Percentiles rank a stretch among this genome's conserved stretches.
phyloP scores from a whole-genome alignment of 176 grass and related monocot genomes.

The Luzula sylvatica region DNA sequence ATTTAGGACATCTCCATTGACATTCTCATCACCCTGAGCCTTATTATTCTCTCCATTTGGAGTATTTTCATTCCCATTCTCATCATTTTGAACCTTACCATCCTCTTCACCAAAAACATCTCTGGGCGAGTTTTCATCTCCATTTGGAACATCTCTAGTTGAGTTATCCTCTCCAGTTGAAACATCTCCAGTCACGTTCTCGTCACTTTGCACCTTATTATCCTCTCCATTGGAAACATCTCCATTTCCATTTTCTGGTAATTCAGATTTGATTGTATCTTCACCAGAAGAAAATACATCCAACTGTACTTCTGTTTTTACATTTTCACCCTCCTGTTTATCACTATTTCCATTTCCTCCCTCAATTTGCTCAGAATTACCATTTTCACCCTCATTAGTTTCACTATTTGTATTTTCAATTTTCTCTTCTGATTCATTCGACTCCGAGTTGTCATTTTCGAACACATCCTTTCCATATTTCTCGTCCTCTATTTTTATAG shows the following conservation, averaged over 20 bases:
- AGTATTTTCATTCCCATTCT: not conserved
- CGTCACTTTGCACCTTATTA: not conserved
- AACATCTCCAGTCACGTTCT: not conserved
- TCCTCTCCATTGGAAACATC: not conserved
- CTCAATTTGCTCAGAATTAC: constrained; percentile 15
- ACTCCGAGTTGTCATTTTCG: not conserved
- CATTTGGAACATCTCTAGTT: not conserved
- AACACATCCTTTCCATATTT: not conserved
- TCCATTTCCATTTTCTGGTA: not conserved
- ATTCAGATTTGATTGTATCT: not conserved
- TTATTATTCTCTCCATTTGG: constrained; percentile 9
- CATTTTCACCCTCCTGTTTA: constrained; percentile 10
- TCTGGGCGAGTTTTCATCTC: no score
- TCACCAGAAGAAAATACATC: constrained; percentile 10
- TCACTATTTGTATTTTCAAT: not conserved
- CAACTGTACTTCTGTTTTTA: not conserved
- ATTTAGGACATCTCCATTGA: no score
- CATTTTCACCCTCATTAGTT: constrained; percentile 1
- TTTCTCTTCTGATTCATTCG: no score
- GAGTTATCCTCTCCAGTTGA: not conserved
- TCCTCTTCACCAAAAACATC: no score
- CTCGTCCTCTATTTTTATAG: constrained; percentile 4
- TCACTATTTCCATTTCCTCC: constrained; percentile 1
- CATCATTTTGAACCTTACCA: no score
- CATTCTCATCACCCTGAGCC: no score